Base-by-base conservation (phyloP, 805 yeast genomes). In the Isabelozyma gotoi region DNA sequence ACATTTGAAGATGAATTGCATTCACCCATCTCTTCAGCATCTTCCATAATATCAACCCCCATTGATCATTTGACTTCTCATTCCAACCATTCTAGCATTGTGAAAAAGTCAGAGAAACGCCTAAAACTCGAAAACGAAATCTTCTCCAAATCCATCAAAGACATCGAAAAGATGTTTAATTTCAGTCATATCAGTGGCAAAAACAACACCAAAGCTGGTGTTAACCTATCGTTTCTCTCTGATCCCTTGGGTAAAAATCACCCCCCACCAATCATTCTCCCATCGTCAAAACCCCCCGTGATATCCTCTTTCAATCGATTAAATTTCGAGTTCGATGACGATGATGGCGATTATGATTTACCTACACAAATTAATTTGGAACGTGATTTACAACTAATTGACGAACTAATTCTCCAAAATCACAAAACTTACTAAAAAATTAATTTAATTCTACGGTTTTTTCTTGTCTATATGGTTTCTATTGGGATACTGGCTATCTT, bases 91-190 rank as follows among this genome's bases (percentile, higher is more conserved):
- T 24, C 29, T 4, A 20, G 38, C 19, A 19, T 33, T 7, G 36
- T 14, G 36, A 32, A 15, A 35, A 55, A 58, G 36, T 54, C 60
- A 5, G 40, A 43, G 19, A 56, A 57, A 35, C 35, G 62, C 19
- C 19, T 52, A 12, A 49, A 46, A 36, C 39, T 57, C 14, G 60
- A 57, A 35, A 44, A 51, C 19, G 60, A 57, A 41, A 56, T 58
- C 33, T 54, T 57, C 27, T 53, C 57, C 39, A 55, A 52, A 19
- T 53, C 60, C 15, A 55, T 58, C 31, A 44, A 50, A 36, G 63
- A 58, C 39, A 58, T 58, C 6, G 60, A 57, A 38, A 39, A 47
- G 17, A 57, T 58, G 60, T 52, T 57, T 32, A 39, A 46, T 41
- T 49, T 36, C 31, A 36, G 36, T 36, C 39, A 24, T 29, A 49